phyloP scores from a whole-genome alignment of 345 rosid species.

The Aethionema arabicum region DNA sequence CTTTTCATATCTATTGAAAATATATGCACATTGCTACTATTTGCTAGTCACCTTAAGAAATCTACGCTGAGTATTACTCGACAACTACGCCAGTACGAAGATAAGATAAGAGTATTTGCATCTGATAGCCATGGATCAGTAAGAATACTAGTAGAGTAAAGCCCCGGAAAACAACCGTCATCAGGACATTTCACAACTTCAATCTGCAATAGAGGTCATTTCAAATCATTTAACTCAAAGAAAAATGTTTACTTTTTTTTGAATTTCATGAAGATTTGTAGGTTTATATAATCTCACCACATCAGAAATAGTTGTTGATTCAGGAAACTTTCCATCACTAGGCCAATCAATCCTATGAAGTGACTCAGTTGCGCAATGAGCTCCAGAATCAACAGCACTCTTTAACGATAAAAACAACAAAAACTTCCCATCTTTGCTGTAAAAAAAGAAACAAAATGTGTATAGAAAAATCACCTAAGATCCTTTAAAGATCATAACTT shows the following conservation, averaged over 20 bases:
- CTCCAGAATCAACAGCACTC: slow-evolving; percentile 77
- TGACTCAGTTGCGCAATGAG: slow-evolving; percentile 67
- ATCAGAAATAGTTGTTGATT: slow-evolving; percentile 50
- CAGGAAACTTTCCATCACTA: slow-evolving; percentile 42
- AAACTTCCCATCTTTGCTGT: slow-evolving; percentile 82
- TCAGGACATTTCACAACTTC: slow-evolving; percentile 65
- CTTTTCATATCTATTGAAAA: slow-evolving; percentile 12
- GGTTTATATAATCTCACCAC: slow-evolving; percentile 53
- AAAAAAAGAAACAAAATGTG: slow-evolving; percentile 23
- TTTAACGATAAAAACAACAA: slow-evolving; percentile 74
- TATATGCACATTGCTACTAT: background rate
- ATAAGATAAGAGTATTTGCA: slow-evolving; percentile 68
- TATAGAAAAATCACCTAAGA: slow-evolving; percentile 9
- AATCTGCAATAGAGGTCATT: slow-evolving; percentile 49
- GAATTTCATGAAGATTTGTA: background rate
- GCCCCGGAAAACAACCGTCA: slow-evolving; percentile 84
- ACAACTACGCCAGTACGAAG: slow-evolving; percentile 72
- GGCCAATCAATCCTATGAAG: slow-evolving; percentile 86
- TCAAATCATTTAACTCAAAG: background rate
- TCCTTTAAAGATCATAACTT: background rate
- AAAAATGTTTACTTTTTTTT: no score
- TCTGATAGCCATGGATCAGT: slow-evolving; percentile 87
- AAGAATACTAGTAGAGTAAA: slow-evolving; percentile 54
- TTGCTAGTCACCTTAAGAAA: slow-evolving; percentile 57
- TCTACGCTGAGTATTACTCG: slow-evolving; percentile 71